Base-by-base conservation (phyloP, 2,329 filamentous ascomycete species). In the Venturia asperata region DNA sequence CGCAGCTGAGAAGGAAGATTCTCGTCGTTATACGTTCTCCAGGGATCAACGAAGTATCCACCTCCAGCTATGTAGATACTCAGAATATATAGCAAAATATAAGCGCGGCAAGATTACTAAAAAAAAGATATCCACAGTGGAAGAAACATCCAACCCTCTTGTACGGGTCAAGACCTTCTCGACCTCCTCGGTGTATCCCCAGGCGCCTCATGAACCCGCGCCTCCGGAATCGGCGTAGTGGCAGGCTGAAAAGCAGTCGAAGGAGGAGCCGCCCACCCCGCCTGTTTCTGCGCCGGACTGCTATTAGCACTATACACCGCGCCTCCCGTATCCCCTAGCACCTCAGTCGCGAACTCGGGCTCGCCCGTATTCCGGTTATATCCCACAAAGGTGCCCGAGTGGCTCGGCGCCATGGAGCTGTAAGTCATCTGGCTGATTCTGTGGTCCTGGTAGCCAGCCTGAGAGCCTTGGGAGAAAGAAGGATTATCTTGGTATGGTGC, bases 341-440 rank as follows among this genome's bases (percentile, higher is more conserved):
- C 64, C 45, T 68, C 67, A 0, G 61, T n/a, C 34, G 66, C 55
- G 45, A 67, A 68, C 42, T 68, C 67, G 2, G 67, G 67, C 1
- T 62, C 67, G 5, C 67, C 67, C 21, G 66, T 68, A 7, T 66
- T 63, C 9, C 67, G 19, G 21, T 68, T 68, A 58, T 66, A 68
- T 13, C 67, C 67, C 11, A 68, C 64, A n/a, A 68, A 68, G 10
- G 45, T 66, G n/a, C 61, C 55, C 39, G 43, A n/a, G 5, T 66
- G 56, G 19, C 27, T 39, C 3, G 60, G 60, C 7, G 60, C 42
- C 49, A 62, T 45, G 1, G 39, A 62, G 9, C 5, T 39, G 11
- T 17, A 63, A 43, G 47, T 64, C 63, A 63, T 63, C 11, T 63
- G 43, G 15, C 21, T 30, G 41, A 30, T 24, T 17, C 60, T 34